Base-by-base conservation (phyloP, 2,329 filamentous ascomycete species). In the Colletotrichum higginsianum region DNA sequence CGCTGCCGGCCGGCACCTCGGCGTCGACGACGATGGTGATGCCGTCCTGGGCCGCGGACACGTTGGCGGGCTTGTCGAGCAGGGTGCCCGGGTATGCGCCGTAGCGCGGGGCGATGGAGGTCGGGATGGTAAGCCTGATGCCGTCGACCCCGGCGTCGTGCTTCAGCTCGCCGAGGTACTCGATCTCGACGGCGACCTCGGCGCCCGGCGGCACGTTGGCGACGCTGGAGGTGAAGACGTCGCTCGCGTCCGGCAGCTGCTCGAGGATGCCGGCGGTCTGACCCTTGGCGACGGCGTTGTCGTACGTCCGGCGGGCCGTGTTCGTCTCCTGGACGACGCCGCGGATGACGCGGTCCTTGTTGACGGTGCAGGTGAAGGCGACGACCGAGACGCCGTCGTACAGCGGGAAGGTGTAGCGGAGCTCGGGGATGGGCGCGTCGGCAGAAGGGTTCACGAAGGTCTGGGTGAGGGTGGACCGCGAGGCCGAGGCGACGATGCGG, bases 361-460 rank as follows among this genome's bases (percentile, higher is more conserved):
- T 62, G 57, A 94, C 85, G 16, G 84, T 87, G 80, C 91, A 94
- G 5, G 84, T 87, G 74, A 94, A 95, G 4, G 84, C 86, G 9
- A 92, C 90, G 0, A 95, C 89, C 8, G 89, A 91, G 18, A 93
- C 90, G 12, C 92, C 92, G 76, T 94, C 91, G 74, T 92, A 93
- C 0, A 95, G 84, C 0, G 93, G 93, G 73, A 95, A 94, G 0
- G 86, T 86, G 78, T 95, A 95, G 16, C 84, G 84, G 18, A 90
- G 86, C 76, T 93, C 80, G 12, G 80, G 74, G 16, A 82, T 74
- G 1, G 73, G 6, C 0, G 55, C 42, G 0, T 73, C 52, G 18
- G 71, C 58, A 2, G 84, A 84, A 0, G 89, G 86, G 73, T 93
- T 94, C 75, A 84, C 79, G 75, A 93, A 94, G 0, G 83, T 90